These are phyloP conservation scores for Lactifluus hygrophoroides DNA, from an alignment of 768 basidiomycete genomes.

Conservation along the genomic window DNA sequence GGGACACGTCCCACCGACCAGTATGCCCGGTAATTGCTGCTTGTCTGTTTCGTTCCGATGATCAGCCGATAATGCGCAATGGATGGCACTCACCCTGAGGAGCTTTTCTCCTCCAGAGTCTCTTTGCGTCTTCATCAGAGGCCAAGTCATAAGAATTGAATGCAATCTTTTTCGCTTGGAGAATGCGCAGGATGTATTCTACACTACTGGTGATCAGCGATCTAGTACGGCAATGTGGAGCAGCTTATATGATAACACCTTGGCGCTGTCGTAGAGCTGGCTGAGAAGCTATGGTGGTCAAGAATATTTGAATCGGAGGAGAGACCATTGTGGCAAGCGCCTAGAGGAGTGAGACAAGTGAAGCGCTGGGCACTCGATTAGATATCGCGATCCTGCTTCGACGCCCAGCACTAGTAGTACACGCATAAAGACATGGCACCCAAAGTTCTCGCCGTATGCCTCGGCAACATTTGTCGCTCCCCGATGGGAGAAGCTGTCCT, in stretches of 20 bases:
- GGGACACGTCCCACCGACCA: conserved; percentile 66
- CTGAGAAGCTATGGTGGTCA: conserved; percentile 85
- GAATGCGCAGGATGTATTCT: conserved; percentile 76
- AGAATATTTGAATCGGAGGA: conserved; percentile 76
- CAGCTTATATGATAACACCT: conserved; percentile 32
- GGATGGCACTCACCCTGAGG: conserved; percentile 42
- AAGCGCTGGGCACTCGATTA: not conserved
- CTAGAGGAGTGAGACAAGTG: not conserved
- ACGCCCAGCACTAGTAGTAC: too few relatives aligned
- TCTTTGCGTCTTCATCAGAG: conserved; percentile 73
- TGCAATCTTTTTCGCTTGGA: conserved; percentile 80
- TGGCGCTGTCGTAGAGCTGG: conserved; percentile 70
- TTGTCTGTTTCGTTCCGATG: conserved; percentile 44
- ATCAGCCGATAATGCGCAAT: not conserved
- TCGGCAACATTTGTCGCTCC: conserved; percentile 83
- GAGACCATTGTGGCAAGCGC: conserved; percentile 46
- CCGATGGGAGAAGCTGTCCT: conserved; percentile 92
- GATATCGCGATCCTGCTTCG: not conserved
- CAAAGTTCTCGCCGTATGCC: conserved; percentile 65
- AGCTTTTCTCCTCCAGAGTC: conserved; percentile 73
- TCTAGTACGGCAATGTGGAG: not conserved
- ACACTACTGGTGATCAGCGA: conserved; percentile 1
- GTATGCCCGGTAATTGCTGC: conserved; percentile 76
- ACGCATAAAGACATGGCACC: conserved; percentile 19
- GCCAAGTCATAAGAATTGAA: conserved; percentile 81